Evolutionary conservation across 2,329 filamentous ascomycete genomes (phyloP).

Genomic region (Fonsecaea nubica): DNA sequence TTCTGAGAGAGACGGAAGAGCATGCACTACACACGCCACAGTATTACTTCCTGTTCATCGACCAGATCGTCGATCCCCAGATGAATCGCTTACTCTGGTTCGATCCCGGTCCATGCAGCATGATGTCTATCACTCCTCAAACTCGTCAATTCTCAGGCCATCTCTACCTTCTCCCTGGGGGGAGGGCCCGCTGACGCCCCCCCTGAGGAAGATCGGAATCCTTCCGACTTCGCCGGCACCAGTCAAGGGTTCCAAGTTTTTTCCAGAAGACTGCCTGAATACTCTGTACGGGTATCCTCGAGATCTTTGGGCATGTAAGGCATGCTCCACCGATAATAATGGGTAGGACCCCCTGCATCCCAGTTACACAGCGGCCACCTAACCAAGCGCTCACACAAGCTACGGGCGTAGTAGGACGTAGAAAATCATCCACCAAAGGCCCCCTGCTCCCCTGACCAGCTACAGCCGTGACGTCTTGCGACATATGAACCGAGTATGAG

Average conservation of each 20-base stretch:
- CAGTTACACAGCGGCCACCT: no score
- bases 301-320: not conserved
- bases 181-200: not conserved
- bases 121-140: not conserved
- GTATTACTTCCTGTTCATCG: not conserved
- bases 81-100: not conserved
- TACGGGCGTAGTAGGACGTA: no score
- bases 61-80: not conserved
- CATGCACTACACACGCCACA: no score
- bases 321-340: not conserved
- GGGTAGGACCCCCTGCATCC: not conserved
- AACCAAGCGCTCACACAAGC: no score
- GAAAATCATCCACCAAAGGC: no score
- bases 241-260: not conserved
- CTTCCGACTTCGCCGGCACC: conserved; percentile 5
- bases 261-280: conserved; percentile 3
- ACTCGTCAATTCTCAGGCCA: no score
- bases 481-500: no score
- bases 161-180: no score
- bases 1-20: not conserved
- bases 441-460: no score
- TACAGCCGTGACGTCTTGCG: no score
- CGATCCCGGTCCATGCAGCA: not conserved
- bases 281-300: not conserved
- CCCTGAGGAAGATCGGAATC: not conserved